phyloP scores from a whole-genome alignment of 1,284 basidiomycete species.

The Vanrija sp. region DNA sequence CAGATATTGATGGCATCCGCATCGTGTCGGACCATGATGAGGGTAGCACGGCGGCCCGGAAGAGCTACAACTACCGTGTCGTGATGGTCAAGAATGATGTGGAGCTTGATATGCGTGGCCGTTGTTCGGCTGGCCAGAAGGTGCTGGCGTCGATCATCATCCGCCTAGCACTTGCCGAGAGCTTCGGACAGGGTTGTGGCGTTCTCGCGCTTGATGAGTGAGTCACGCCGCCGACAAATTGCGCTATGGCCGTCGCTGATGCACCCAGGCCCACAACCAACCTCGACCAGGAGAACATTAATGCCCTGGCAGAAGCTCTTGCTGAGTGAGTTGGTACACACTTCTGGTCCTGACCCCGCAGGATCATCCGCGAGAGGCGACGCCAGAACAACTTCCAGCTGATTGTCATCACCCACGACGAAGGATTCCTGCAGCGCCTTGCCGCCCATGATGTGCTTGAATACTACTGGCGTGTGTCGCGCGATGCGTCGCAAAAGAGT shows the following conservation, averaged over 20 bases:
- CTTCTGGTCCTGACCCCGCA: conserved; percentile 37
- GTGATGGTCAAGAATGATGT: conserved; percentile 99
- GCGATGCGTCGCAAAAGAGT: conserved; percentile 50
- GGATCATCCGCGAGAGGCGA: conserved; percentile 88
- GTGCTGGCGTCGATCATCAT: conserved; percentile 99
- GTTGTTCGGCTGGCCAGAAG: conserved; percentile 98
- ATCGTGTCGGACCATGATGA: conserved; percentile 93
- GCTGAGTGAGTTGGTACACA: conserved; percentile 65
- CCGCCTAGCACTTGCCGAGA: conserved; percentile 93
- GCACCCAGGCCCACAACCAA: conserved; percentile 76
- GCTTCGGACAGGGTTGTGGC: conserved; percentile 95
- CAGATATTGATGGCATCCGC: conserved; percentile 96
- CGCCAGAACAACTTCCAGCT: conserved; percentile 91
- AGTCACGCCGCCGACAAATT: too few species aligned
- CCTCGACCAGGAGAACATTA: conserved; percentile 92
- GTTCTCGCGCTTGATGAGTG: conserved; percentile 91
- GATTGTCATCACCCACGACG: conserved; percentile 95
- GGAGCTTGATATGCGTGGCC: conserved; percentile 99
- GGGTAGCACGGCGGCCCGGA: conserved; percentile 60
- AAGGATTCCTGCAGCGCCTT: conserved; percentile 56
- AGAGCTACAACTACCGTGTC: conserved; percentile 98
- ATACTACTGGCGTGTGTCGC: conserved; percentile 68
- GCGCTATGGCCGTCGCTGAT: conserved; percentile 16
- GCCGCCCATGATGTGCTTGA: conserved; percentile 85
- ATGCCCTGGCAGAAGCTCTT: conserved; percentile 84